Evolutionary conservation across 305 asterid species (phyloP), one percentile per base, ranked within the genome.

Genomic region (Fraxinus floribunda): DNA sequence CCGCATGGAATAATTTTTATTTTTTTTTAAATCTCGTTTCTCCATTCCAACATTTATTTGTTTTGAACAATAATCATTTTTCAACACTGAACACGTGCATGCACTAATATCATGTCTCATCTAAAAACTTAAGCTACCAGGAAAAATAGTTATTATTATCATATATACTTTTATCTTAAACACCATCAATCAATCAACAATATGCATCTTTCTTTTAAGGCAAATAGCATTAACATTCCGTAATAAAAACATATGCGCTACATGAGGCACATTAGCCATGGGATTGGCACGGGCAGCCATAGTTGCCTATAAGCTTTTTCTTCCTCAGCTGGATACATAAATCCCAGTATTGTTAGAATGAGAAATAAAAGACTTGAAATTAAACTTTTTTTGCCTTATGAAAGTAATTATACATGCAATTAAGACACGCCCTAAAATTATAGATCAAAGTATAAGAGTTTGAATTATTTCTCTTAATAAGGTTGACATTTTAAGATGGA

Each of bases 261-360:
- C 24, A 1, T 71, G 62, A 22, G 82, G 88, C 10, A 82, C 68
- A 5, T 82, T 73, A 18, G 79, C 86, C 39, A 82, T 80, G 60
- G 82, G 88, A 79, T 83, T 81, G 55, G 86, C 88, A 85, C 86
- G 79, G 16, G 64, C 3, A 39, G 84, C 86, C 88, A 82, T 49
- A 82, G 81, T 79, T 85, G 32, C 32, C 32, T 20, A 22, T 7
- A 22, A 22, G 24, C 16, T 22, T 22, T 29, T 20, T 18, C 29
- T 60, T 60, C 30, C 71, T 62, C 34, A 22, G 29, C 16, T 2
- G 32, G 22, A 62, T 62, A 7, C 71, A 41, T 41, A 41, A 41
- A 62, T 18, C 6, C 71, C 16, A 22, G 1, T 62, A 62, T 62
- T 4, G 9, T n/a, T 55, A 55, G 22, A 55, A 55, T 55, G 66